A percentile compares a stretch with the other conserved stretches of the same genome.
Evolutionary conservation across 148 eudicot genomes (phyloP).

Genomic region (Vaccinium macrocarpon): DNA sequence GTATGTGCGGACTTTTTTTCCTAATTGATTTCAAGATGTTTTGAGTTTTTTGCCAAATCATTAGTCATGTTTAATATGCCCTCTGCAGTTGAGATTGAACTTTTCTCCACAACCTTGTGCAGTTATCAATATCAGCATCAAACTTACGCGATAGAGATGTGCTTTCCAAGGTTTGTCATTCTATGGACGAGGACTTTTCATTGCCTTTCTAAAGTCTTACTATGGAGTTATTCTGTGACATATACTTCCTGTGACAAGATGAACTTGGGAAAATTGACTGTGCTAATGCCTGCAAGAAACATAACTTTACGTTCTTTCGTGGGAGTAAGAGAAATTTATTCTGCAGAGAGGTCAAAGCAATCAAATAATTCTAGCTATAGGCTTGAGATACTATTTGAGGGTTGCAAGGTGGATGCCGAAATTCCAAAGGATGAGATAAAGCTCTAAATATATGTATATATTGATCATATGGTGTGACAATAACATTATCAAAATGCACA

Average conservation of each 20-base stretch:
- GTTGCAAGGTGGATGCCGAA: not conserved
- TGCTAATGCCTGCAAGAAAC: not conserved
- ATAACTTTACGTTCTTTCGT: not conserved
- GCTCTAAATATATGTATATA: not conserved
- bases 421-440: not conserved
- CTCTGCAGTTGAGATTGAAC: slow-evolving; percentile 4
- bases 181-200: not conserved
- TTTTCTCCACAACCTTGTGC: slow-evolving; percentile 27
- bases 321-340: not conserved
- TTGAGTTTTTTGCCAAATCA: not conserved
- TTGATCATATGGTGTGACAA: not conserved
- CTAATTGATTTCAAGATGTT: not conserved
- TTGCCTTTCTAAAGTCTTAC: slow-evolving; percentile 6
- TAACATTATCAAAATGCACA: not conserved
- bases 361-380: not conserved
- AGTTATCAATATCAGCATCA: slow-evolving; percentile 87
- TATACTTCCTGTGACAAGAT: not conserved
- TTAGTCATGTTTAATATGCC: slow-evolving; percentile 5
- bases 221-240: too few relatives aligned
- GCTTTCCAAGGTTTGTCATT: slow-evolving; percentile 82
- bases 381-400: not conserved
- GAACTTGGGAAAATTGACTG: not conserved
- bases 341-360: not conserved
- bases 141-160: slow-evolving; percentile 76
- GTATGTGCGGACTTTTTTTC: not conserved